Evolutionary conservation across 352 stramenopile genomes (phyloP).

Genomic region (Phytopythium litorale): DNA sequence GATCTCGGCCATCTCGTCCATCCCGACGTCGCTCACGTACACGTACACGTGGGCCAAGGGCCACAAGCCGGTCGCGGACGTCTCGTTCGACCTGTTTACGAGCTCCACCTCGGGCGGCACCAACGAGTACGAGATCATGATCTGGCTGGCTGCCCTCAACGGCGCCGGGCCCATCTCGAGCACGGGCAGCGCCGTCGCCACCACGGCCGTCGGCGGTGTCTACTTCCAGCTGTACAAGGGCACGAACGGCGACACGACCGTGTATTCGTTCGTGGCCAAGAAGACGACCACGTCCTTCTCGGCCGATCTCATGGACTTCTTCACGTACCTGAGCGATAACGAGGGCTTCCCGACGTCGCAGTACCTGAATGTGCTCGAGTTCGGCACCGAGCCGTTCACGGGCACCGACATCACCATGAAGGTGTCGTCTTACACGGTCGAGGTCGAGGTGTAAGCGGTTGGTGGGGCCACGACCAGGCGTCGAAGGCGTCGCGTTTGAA

Average conservation of each 20-base stretch:
- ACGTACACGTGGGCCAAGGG: conserved; percentile 23
- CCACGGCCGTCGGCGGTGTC: conserved; percentile 14
- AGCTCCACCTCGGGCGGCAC: conserved; percentile 15
- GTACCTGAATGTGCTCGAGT: conserved; percentile 21
- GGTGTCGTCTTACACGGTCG: conserved; percentile 28
- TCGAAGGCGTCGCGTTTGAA: background rate
- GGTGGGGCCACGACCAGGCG: background rate
- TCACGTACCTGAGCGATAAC: conserved; percentile 21
- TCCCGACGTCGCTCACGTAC: conserved; percentile 36
- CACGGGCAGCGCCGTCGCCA: conserved; percentile 23
- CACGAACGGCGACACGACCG: conserved; percentile 27
- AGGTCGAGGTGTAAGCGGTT: conserved; percentile 11
- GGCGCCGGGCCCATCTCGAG: conserved; percentile 23
- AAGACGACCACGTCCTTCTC: conserved; percentile 16
- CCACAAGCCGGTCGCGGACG: conserved; percentile 32
- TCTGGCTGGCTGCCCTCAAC: conserved; percentile 30
- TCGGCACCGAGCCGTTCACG: conserved; percentile 31
- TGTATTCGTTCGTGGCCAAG: conserved; percentile 32
- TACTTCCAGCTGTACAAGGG: conserved; percentile 30
- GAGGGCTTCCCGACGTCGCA: conserved; percentile 20
- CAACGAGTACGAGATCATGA: conserved; percentile 38
- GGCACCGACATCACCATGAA: conserved; percentile 20
- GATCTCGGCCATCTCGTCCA: conserved; percentile 24
- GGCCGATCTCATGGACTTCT: conserved; percentile 27
- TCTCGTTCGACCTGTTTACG: conserved; percentile 37